Base-by-base conservation (phyloP, 257 asterid species). In the Marsdenia floribunda region DNA sequence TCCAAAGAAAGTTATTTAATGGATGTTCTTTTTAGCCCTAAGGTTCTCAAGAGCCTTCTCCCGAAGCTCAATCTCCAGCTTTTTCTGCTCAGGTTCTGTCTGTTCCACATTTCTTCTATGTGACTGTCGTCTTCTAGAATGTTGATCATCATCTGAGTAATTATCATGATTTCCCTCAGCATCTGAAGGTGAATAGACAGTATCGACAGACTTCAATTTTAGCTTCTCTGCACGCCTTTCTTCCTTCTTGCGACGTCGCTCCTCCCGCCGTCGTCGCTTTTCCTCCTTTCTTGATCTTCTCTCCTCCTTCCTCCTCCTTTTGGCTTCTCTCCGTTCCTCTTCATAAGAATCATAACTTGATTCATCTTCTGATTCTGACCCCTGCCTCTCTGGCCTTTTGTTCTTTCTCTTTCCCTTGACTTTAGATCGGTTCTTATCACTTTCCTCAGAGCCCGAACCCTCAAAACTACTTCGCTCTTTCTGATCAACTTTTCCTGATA, bases 41-140 rank as follows among this genome's bases (percentile, higher is more conserved):
- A 92, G 97, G 18, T 93, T 86, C 86, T 95, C 91, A 53, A 95
- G 93, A 78, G 99, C 98, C 89, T 87, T 95, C 85, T 95, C 98
- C 77, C 99, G 89, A 80, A 95, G 89, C 87, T 90, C 94, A 72
- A 88, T 92, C 90, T 95, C 99, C 69, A 92, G 96, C 89, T 69
- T 89, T 84, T 90, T 89, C 89, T 87, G 92, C 73, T 88, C 89
- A 72, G 91, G 82, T 65, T 80, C 87, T 5, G 87, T 72, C 61
- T 87, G 91, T 72, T 85, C 82, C 68, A 60, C 42, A 76, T 85
- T 80, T 75, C 80, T 78, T 42, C 75, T 72, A 44, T 75, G 83
- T 15, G 78, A 77, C 26, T 77, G 83, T 54, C 69, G 82, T 78
- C 83, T 81, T 79, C 74, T 80, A 79, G 76, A 73, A 81, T 79